These are phyloP conservation scores for Orbilia javanica DNA, from an alignment of 2,329 filamentous ascomycete species.

Conservation along the genomic window DNA sequence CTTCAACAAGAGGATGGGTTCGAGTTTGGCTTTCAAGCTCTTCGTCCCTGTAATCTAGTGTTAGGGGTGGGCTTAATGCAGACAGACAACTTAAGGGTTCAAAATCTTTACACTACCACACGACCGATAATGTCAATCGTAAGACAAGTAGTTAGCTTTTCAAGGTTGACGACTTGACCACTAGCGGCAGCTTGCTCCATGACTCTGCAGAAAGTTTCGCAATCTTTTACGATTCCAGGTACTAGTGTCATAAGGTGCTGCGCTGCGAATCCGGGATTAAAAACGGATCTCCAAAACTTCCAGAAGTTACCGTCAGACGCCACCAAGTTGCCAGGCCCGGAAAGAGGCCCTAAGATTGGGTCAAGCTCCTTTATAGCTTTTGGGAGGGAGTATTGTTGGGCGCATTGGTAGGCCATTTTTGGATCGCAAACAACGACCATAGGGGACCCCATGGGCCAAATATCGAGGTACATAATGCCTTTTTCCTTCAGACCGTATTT, in stretches of 20 bases:
- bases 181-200: constrained; percentile 60
- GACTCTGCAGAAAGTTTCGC: constrained; percentile 61
- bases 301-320: constrained; percentile 65
- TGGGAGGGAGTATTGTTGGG: constrained; percentile 64
- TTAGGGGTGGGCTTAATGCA: not conserved
- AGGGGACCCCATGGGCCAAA: constrained; percentile 65
- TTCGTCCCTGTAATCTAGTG: constrained; percentile 15
- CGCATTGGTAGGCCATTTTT: constrained; percentile 65
- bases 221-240: constrained; percentile 63
- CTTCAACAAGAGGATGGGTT: constrained; percentile 47
- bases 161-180: constrained; percentile 62
- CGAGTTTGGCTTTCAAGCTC: constrained; percentile 41
- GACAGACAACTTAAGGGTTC: not conserved
- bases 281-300: constrained; percentile 64
- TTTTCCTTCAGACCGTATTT: constrained; percentile 63
- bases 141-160: constrained; percentile 59
- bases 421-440: constrained; percentile 65
- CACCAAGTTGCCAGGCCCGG: constrained; percentile 64
- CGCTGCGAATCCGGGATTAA: constrained; percentile 66
- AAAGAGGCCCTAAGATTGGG: constrained; percentile 63
- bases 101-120: constrained; percentile 50
- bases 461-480: constrained; percentile 65
- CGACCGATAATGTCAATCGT: constrained; percentile 58
- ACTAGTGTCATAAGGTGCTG: constrained; percentile 65
- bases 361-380: constrained; percentile 63